Base-by-base conservation (phyloP, 495 filamentous ascomycete genomes). In the Trypethelium eluteriae region DNA sequence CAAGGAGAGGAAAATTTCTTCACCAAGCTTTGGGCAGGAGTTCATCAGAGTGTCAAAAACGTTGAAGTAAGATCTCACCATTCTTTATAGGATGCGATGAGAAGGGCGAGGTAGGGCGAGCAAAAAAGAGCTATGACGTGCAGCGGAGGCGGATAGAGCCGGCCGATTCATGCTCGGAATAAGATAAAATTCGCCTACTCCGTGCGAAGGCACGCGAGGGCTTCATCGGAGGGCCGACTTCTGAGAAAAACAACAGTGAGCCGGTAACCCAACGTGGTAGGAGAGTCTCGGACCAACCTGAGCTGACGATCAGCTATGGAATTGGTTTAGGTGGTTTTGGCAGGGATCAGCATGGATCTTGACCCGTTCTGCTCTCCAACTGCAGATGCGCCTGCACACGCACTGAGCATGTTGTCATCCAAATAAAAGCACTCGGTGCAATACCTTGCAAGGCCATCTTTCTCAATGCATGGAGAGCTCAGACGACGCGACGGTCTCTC, bases 311-410 rank as follows among this genome's bases (percentile, higher is more conserved):
- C 53, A 59, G 53, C 53, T 4, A 32, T 35, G 36, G 53, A 14
- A 59, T 35, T 34, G 32, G 53, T 59, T 6, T 59, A 18, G 25
- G 25, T 32, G 18, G 53, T 3, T 59, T 59, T 32, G 34, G 53
- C 25, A 59, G 36, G 32, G 53, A 59, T 59, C 32, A 59, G 53
- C 53, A 59, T 34, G 18, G 32, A 59, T 59, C 53, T 53, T 59
- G 53, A 7, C 53, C 53, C 53, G 53, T 59, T 59, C 53, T 59
- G 53, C 53, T 59, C 53, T 35, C 53, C 53, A 59, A 59, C 53
- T 59, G 53, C 53, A 59, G 53, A 34, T 59, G 53, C 53, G 2
- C 7, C 53, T 59, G 32, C 53, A 59, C 53, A 59, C 32, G 32
- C 6, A 59, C 32, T 59, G 32, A 14, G 36, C 53, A 59, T 34